Evolutionary conservation across 208 protist genomes (phyloP).

Genomic region (Trypanosoma congolense): DNA sequence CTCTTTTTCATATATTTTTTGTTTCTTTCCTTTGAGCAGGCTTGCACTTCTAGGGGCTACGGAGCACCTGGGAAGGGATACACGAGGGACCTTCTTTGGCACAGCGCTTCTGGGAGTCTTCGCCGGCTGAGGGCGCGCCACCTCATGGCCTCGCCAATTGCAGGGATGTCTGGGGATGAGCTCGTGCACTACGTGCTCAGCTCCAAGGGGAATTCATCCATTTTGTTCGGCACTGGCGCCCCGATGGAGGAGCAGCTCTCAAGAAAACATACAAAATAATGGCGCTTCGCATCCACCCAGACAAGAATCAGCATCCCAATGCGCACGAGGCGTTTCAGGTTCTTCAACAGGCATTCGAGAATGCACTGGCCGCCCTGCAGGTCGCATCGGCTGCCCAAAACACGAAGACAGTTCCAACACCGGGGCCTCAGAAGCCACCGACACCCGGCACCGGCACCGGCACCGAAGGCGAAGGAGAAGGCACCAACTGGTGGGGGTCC

Average conservation of each 20-base stretch:
- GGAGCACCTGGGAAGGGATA: no score
- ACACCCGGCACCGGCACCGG: background rate
- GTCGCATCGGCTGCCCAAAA: background rate
- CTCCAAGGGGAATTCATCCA: constrained; percentile 11
- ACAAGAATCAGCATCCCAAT: constrained; percentile 59
- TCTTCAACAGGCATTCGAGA: constrained; percentile 52
- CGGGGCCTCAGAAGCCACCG: background rate
- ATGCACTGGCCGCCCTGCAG: constrained; percentile 8
- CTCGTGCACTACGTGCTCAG: constrained; percentile 21
- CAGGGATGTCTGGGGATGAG: constrained; percentile 15
- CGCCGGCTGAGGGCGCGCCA: background rate
- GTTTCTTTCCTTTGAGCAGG: no score
- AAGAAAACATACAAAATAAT: constrained; percentile 64
- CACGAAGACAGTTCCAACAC: background rate
- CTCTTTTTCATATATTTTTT: no score
- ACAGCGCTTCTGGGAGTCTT: background rate
- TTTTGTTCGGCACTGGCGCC: constrained; percentile 12
- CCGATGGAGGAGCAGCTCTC: constrained; percentile 15
- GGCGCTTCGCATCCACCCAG: constrained; percentile 66
- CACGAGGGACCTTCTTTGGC: background rate
- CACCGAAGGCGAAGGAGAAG: background rate
- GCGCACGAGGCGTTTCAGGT: constrained; percentile 58
- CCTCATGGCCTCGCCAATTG: background rate
- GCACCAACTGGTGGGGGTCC: background rate
- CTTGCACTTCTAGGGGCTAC: no score